Evolutionary conservation across 169 alveolate genomes (phyloP), one percentile per base, ranked within the genome.

Genomic region (Plasmodium gallinaceum): DNA sequence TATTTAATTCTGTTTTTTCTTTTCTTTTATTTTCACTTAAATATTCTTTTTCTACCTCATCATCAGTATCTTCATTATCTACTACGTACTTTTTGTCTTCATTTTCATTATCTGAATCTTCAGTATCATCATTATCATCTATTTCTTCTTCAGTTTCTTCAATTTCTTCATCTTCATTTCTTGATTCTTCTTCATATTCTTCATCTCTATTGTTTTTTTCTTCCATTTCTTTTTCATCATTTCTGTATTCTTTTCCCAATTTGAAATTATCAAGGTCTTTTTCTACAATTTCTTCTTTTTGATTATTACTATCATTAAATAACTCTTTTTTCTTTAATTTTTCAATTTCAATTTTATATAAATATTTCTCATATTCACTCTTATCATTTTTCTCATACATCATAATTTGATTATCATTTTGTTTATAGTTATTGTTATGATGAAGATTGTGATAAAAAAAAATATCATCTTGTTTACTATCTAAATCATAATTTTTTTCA

Each of bases 11-110:
- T 12, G 6, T 14, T 22, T 12, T 69, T 54, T 42, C 86, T 14
- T 16, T 73, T 62, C 16, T 7, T 45, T 73, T 22, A 45, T 58
- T 16, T 18, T 54, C 22, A 14, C 37, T 32, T 32, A 24, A 24
- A 32, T 45, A 12, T 26, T 10, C 48, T 32, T 1, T n/a, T 32
- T 73, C 51, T 32, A 43, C 70, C 69, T 73, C 86, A 8, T 73
- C 61, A 10, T 73, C 86, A 5, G 32, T 52, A 22, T 52, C 24
- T 0, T 73, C 18, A 45, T 52, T 18, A 9, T 20, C 7, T 18
- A 22, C 10, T 48, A 20, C 54, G n/a, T 43, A 1, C 8, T 26
- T 22, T 9, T 1, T 14, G 2, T 73, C 51, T 54, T 62, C 86
- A 32, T 54, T 71, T 10, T 73, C 61, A 22, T 73, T 71, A n/a